A percentile compares a stretch with the other conserved stretches of the same genome.
Conservation (phyloP, 2,329 filamentous ascomycete species). For the Parastagonospora nodorum region DNA sequence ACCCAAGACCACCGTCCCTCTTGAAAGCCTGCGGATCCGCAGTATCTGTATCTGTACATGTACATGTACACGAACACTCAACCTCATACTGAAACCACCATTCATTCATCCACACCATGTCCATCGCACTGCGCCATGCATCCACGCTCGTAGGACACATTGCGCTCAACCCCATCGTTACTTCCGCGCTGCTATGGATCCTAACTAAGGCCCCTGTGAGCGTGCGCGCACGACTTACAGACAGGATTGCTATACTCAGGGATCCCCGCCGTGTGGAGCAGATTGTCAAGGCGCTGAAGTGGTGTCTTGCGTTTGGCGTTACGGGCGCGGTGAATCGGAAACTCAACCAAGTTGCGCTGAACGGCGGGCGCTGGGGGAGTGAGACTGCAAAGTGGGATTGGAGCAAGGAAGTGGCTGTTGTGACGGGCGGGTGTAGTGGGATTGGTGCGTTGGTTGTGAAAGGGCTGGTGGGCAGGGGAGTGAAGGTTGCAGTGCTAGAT, state of each 20-base stretch:
- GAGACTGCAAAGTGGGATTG: slow-evolving; percentile 43
- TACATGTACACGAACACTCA: background rate
- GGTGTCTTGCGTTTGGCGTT: slow-evolving; percentile 41
- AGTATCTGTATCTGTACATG: background rate
- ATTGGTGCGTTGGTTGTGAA: slow-evolving; percentile 42
- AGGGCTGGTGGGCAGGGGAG: slow-evolving; percentile 28
- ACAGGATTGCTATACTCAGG: slow-evolving; percentile 23
- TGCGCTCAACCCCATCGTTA: slow-evolving; percentile 37
- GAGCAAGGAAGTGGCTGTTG: slow-evolving; percentile 40
- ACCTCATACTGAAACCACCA: background rate
- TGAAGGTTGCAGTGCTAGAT: slow-evolving; percentile 43
- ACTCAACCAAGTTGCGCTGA: slow-evolving; percentile 40
- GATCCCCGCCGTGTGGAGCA: slow-evolving; percentile 25
- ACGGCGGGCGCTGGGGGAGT: slow-evolving; percentile 47
- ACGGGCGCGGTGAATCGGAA: slow-evolving; percentile 29
- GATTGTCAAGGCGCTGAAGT: slow-evolving; percentile 34
- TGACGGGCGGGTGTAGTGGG: slow-evolving; percentile 45
- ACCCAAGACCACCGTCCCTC: no score
- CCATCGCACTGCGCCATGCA: slow-evolving; percentile 17
- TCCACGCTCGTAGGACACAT: slow-evolving; percentile 25
- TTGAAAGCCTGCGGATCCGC: background rate
- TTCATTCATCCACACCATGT: slow-evolving; percentile 17
- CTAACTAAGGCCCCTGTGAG: slow-evolving; percentile 37
- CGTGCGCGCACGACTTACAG: slow-evolving; percentile 28
- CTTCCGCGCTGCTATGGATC: slow-evolving; percentile 35